These are phyloP conservation scores for Xylaria nigripes DNA, from an alignment of 495 filamentous ascomycete species.

Conservation along the genomic window DNA sequence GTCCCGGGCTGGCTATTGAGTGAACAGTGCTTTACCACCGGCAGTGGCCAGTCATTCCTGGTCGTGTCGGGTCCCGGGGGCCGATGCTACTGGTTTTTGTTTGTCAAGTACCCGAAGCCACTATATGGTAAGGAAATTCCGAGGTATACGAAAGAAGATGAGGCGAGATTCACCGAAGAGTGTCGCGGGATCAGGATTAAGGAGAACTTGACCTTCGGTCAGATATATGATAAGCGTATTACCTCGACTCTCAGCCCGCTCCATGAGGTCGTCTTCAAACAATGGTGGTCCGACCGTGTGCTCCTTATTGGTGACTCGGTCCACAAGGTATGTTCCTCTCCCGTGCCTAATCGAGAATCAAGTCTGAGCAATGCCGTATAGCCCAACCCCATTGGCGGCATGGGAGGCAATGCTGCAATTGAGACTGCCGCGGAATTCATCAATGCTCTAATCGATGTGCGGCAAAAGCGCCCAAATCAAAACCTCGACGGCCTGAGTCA, in stretches of 20 bases:
- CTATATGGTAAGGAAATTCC: constrained; percentile 16
- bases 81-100: constrained; percentile 30
- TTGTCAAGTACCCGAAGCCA: constrained; percentile 20
- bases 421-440: constrained; percentile 30
- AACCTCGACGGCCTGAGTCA: background rate
- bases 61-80: constrained; percentile 17
- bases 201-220: constrained; percentile 23
- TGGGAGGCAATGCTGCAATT: constrained; percentile 35
- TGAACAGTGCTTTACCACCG: constrained; percentile 2
- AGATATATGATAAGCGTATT: constrained; percentile 18
- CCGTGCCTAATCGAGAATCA: background rate
- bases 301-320: constrained; percentile 30
- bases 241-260: constrained; percentile 18
- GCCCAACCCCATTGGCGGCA: constrained; percentile 22
- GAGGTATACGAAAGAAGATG: constrained; percentile 26
- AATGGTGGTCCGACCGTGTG: constrained; percentile 26
- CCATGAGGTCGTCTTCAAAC: constrained; percentile 28
- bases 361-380: constrained; percentile 10
- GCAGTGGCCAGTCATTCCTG: constrained; percentile 21
- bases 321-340: constrained; percentile 27
- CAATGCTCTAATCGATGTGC: constrained; percentile 13
- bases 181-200: constrained; percentile 16
- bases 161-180: constrained; percentile 19
- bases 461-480: background rate
- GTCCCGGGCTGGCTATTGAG: constrained; percentile 7